Base-by-base conservation (phyloP, 805 yeast genomes). In the Kuraishia piskuri region DNA sequence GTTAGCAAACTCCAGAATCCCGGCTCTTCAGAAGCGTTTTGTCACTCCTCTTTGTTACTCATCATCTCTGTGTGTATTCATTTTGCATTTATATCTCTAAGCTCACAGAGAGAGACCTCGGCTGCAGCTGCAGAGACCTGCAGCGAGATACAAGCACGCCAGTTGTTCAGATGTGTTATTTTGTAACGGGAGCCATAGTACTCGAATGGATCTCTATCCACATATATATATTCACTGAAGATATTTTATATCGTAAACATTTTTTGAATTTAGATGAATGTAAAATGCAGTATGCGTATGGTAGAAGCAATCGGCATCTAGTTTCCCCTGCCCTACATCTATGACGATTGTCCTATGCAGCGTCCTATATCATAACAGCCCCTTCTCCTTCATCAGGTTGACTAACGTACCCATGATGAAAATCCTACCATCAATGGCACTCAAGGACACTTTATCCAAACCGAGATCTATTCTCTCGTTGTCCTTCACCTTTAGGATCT, bases 391-490 rank as follows among this genome's bases (percentile, higher is more conserved):
- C 48, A 67, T 49, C 22, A 66, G 55, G 52, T 68, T 68, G 22
- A 63, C 51, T 4, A 70, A 54, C 1, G 72, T 68, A 1, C 71
- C 70, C 59, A 74, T 54, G n/a, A 71, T 68, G 58, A 72, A 75
- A 9, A 76, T 63, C 31, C 85, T 65, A 0, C 79, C 80, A 54
- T 70, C 74, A 40, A 79, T 57, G 0, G 86, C 78, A 58, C 78
- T 73, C 40, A 80, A 69, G 47, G 65, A 64, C 2, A 80, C 71
- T 20, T 67, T 61, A 2, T 68, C 58, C 56, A 81, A 55, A 31
- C 68, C 71, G 50, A 80, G 63, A 57, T 71, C 64, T 19, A 79
- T 66, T 6, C 61, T 57, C 37, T 62, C 63, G 22, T 63, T 64
- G 12, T 63, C 60, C 25, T 60, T 58, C 4, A 64, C 59, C 21